Evolutionary conservation across 2,329 filamentous ascomycete species (phyloP).

Genomic region (Lachnum nothofagi): DNA sequence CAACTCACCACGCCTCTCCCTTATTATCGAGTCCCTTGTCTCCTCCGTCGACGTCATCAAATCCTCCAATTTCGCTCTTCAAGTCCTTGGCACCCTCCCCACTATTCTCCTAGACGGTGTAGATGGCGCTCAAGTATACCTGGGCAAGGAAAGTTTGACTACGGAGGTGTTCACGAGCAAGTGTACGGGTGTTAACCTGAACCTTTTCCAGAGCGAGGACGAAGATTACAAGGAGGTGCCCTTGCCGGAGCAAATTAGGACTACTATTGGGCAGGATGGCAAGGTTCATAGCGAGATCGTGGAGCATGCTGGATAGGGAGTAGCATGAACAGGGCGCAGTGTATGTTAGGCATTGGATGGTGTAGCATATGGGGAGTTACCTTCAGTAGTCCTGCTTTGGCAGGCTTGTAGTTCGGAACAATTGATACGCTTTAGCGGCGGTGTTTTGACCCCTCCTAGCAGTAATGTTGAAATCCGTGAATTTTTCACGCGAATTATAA

Average conservation of each 20-base stretch:
- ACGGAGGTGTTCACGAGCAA: conserved; percentile 90
- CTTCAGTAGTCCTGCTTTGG: not conserved
- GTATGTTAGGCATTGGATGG: conserved; percentile 3
- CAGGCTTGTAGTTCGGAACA: not conserved
- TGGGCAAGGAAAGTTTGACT: conserved; percentile 69
- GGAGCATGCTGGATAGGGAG: conserved; percentile 71
- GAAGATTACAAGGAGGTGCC: conserved; percentile 85
- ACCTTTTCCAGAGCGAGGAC: conserved; percentile 64
- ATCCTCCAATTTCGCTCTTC: conserved; percentile 87
- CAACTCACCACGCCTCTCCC: conserved; percentile 76
- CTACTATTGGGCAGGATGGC: conserved; percentile 67
- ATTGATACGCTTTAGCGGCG: not conserved
- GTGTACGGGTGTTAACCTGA: conserved; percentile 79
- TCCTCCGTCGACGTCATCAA: conserved; percentile 94
- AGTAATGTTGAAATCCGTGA: no score
- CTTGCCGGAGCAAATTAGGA: conserved; percentile 82
- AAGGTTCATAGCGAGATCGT: conserved; percentile 89
- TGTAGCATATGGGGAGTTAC: conserved; percentile 16
- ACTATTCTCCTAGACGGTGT: conserved; percentile 90
- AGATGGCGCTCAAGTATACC: conserved; percentile 81
- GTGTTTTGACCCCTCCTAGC: no score
- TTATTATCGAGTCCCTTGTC: conserved; percentile 84
- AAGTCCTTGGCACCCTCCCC: conserved; percentile 79
- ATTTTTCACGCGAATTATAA: no score
- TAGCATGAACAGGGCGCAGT: not conserved